Evolutionary conservation across 345 rosid genomes (phyloP), one percentile per base, ranked within the genome.

Genomic region (Hypericum androsaemum): DNA sequence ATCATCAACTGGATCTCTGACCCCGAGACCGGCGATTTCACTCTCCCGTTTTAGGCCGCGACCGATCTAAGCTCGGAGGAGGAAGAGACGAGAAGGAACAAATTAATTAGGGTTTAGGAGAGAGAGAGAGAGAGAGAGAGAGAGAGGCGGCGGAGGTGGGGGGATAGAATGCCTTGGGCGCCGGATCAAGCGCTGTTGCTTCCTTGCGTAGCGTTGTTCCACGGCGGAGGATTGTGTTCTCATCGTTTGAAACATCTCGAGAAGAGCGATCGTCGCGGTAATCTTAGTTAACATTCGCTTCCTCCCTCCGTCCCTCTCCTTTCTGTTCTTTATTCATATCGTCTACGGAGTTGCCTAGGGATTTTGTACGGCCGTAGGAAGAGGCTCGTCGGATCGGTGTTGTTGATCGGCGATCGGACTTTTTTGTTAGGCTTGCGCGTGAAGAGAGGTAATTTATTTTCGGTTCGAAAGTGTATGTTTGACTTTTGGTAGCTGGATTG

Each of bases 261-360:
- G 62, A 92, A 92, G 68, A 47, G 94, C 61, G 89, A 88, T 81
- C 79, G 95, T 72, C 98, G 95, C 75, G 94, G 90, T 83, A 83
- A 83, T 73, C 97, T 88, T 73, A 86, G 97, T 81, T 88, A 81
- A 80, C 87, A 44, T 59, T 70, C 10, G 56, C 63, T 10, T 13
- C 13, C 22, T 12, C 7, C 22, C 47, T 44, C 12, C 15, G 5
- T 11, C 10, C 49, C 7, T 0, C 12, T 54, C 28, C 15, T n/a
- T 22, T 45, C 39, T 35, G 39, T 8, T 22, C 42, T 39, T 54
- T 39, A 51, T 17, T 2, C 39, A n/a, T 41, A 22, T 39, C 28
- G 3, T 36, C 28, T 39, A 8, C 42, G 32, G 32, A 22, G 32
- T 22, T 22, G 32, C 32, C 1, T 22, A 22, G 32, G 32, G 32